phyloP scores from a whole-genome alignment of 73 alveolate species.

The Blepharisma japonicum region DNA sequence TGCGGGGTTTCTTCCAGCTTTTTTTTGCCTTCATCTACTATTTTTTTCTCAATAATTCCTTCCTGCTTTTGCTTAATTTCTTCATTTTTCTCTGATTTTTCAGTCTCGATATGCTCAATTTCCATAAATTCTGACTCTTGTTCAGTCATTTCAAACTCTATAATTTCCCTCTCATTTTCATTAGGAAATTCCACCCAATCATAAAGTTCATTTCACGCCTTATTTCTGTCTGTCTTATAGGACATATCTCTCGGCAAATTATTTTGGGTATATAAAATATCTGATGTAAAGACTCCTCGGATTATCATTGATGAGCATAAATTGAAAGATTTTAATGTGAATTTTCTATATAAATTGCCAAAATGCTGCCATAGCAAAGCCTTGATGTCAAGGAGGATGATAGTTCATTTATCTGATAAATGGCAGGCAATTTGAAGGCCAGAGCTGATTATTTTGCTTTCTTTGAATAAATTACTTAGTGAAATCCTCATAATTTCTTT shows the following conservation, averaged over 20 bases:
- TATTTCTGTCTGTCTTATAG: constrained; percentile 48
- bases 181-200: constrained; percentile 51
- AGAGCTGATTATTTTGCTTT: constrained; percentile 57
- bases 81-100: constrained; percentile 34
- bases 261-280: constrained; percentile 55
- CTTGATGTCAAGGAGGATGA: constrained; percentile 62
- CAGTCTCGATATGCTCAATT: too few relatives aligned
- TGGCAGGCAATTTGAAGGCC: constrained; percentile 75
- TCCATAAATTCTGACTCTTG: too few relatives aligned
- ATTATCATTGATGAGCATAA: constrained; percentile 64
- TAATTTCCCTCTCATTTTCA: too few relatives aligned
- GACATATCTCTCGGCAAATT: constrained; percentile 80
- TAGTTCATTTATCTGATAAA: constrained; percentile 69
- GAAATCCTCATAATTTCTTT: constrained; percentile 56
- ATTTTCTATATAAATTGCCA: constrained; percentile 43
- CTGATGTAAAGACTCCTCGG: constrained; percentile 85
- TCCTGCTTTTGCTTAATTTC: neutral
- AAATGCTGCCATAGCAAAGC: constrained; percentile 49
- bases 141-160: too few relatives aligned
- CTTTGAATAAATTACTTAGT: constrained; percentile 59
- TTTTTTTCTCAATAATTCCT: too few relatives aligned
- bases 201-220: constrained; percentile 56
- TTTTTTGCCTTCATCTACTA: too few relatives aligned
- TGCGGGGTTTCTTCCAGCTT: too few relatives aligned
- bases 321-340: constrained; percentile 59